Evolutionary conservation across 768 basidiomycete genomes (phyloP), one percentile per base, ranked within the genome.

Genomic region (Mycena olivaceomarginata): DNA sequence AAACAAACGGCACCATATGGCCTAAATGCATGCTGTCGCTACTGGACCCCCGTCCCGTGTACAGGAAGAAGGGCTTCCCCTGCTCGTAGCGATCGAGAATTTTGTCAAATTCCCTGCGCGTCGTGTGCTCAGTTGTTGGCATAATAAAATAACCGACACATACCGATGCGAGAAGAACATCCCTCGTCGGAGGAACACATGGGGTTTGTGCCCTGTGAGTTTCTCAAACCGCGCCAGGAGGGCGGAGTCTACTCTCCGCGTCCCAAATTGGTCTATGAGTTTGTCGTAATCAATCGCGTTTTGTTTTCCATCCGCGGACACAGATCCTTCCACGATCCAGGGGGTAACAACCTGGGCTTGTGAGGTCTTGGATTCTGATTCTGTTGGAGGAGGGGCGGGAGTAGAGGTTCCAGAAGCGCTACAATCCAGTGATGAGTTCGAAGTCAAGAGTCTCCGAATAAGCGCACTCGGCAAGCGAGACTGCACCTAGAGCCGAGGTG

Each of bases 81-180:
- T 98, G 95, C 85, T 99, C 98, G 85, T 96, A 99, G 77, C 97
- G 94, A 85, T 98, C 97, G 74, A 99, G 88, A 70, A 99, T 98
- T 80, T 92, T 92, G 86, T 97, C 94, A 81, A 99, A 93, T 70
- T 99, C 98, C 69, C 98, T 99, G 75, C n/a, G 67, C 43, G n/a
- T 31, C 31, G 62, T 31, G 31, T 31, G 31, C 31, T 31, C 31
- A 31, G 31, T 31, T 31, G 31, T 31, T 31, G 31, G 31, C 31
- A 3, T 31, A 31, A 31, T 31, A 31, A 31, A 31, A 31, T 31
- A 31, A 82, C 57, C 20, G 39, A 67, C 40, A 84, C 92, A 79
- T 79, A 96, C 98, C 98, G 94, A 87, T 99, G 98, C 20, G 98
- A 99, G 87, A 99, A 99, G 89, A 99, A 99, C 92, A 95, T 96